phyloP scores from a whole-genome alignment of 106 monocot species.

The Xerophyta viscosa region DNA sequence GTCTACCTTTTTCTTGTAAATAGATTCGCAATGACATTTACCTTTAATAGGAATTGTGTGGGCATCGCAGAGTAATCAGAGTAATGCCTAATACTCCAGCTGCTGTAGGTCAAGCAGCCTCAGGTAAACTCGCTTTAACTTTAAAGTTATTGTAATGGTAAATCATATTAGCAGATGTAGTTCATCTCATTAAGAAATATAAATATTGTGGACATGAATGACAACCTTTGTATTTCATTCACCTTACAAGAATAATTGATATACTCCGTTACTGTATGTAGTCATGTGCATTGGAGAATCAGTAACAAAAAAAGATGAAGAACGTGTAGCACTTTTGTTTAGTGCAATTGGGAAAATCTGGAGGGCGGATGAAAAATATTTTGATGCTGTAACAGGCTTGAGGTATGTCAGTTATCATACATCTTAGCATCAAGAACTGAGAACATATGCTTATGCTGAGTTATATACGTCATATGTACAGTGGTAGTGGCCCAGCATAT shows the following conservation, averaged over 20 bases:
- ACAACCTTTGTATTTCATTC: neutral
- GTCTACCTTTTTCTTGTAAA: too few species aligned
- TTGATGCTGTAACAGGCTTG: constrained; percentile 96
- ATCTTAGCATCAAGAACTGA: too few species aligned
- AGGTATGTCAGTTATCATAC: constrained; percentile 31
- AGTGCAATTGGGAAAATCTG: constrained; percentile 78
- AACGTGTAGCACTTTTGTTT: constrained; percentile 60
- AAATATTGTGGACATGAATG: too few species aligned
- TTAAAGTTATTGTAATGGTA: neutral
- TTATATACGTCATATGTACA: constrained; percentile 14
- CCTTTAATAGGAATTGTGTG: constrained; percentile 69
- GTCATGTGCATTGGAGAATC: constrained; percentile 78
- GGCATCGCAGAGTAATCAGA: constrained; percentile 71
- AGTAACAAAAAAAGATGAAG: constrained; percentile 69
- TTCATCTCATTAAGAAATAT: neutral
- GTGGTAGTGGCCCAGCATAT: constrained; percentile 98
- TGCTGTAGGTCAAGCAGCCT: constrained; percentile 81
- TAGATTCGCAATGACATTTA: too few species aligned
- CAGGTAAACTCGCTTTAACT: too few species aligned
- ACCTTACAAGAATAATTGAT: constrained; percentile 5
- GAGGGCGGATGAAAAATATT: constrained; percentile 84
- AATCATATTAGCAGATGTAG: neutral
- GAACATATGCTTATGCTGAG: neutral
- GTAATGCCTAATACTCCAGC: constrained; percentile 99
- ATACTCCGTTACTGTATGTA: constrained; percentile 16